These are phyloP conservation scores for Stellera chamaejasme DNA, from an alignment of 345 rosid species.

Conservation along the genomic window DNA sequence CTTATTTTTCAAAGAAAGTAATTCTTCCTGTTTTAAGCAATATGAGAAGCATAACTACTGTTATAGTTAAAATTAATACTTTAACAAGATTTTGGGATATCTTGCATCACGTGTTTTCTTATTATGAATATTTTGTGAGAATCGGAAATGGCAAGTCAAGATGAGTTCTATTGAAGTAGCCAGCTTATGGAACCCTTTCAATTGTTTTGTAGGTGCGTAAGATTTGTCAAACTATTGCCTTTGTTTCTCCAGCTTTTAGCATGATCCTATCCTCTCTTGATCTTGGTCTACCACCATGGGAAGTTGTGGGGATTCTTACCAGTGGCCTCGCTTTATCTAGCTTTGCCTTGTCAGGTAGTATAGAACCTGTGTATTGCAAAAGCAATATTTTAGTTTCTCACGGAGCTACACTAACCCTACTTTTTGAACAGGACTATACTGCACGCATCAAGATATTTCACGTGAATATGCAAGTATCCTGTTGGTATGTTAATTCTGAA, in stretches of 20 bases:
- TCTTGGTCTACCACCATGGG: slow-evolving; percentile 93
- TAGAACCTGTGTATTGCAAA: slow-evolving; percentile 9
- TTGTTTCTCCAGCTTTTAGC: slow-evolving; percentile 85
- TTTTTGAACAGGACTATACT: slow-evolving; percentile 54
- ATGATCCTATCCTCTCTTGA: slow-evolving; percentile 79
- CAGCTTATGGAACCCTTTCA: too few relatives aligned
- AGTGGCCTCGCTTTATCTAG: slow-evolving; percentile 87
- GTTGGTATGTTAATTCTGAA: slow-evolving; percentile 41
- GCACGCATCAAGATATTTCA: slow-evolving; percentile 97
- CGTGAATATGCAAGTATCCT: slow-evolving; percentile 93
- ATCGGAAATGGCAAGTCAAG: too few relatives aligned
- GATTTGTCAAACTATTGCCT: slow-evolving; percentile 85
- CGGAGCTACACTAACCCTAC: neutral
- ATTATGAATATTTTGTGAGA: too few relatives aligned
- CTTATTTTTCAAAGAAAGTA: too few relatives aligned
- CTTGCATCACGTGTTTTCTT: too few relatives aligned
- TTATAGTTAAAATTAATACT: too few relatives aligned
- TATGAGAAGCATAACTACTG: too few relatives aligned
- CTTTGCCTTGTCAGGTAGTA: slow-evolving; percentile 81
- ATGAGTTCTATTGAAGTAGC: too few relatives aligned
- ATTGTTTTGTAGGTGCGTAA: slow-evolving; percentile 57
- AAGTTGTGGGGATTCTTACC: slow-evolving; percentile 77
- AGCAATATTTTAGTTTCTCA: neutral
- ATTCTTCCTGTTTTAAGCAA: too few relatives aligned
- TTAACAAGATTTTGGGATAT: too few relatives aligned